Evolutionary conservation across 805 yeast species (phyloP), one percentile per base, ranked within the genome.

Genomic region (Lipomyces spencermartinsiae): DNA sequence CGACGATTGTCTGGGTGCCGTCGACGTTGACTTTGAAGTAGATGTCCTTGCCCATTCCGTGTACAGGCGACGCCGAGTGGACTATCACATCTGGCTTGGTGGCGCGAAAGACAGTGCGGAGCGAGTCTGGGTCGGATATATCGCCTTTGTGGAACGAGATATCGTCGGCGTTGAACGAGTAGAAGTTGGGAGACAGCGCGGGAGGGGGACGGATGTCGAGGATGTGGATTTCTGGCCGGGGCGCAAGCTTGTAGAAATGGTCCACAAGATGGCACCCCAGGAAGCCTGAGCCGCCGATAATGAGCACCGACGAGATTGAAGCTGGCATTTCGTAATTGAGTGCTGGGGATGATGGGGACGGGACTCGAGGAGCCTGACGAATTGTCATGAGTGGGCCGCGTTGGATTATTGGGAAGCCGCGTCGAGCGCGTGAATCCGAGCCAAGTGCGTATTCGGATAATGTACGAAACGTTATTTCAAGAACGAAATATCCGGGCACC

Each of bases 221-320:
- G 19, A 95, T 97, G 75, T 89, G 90, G 68, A 95, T 90, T 57
- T 84, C 78, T 9, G 97, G 93, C 58, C 86, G 81, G 29, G 95
- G 90, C 14, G 84, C 75, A 49, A 84, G 80, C 58, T 84, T 83
- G 80, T 86, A 85, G 78, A 93, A 94, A 78, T 92, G 95, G 74
- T 93, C 93, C 56, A 95, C 87, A 71, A 95, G 82, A 73, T 95
- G 99, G 58, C 92, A 86, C 1, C 99, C 99, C 25, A 95, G 84
- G 73, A 95, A 95, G 0, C 99, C 99, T 4, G 97, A 82, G 9
- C 99, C 99, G 61, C 99, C 99, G n/a, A 95, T 86, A 25, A 95
- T 82, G 37, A 95, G 85, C 1, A 95, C 97, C 1, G 90, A 53
- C 31, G 56, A 53, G 34, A 53, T 53, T n/a, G 49, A 19, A 6